phyloP scores from a whole-genome alignment of 2,329 filamentous ascomycete species.

The Phialophora tarda region DNA sequence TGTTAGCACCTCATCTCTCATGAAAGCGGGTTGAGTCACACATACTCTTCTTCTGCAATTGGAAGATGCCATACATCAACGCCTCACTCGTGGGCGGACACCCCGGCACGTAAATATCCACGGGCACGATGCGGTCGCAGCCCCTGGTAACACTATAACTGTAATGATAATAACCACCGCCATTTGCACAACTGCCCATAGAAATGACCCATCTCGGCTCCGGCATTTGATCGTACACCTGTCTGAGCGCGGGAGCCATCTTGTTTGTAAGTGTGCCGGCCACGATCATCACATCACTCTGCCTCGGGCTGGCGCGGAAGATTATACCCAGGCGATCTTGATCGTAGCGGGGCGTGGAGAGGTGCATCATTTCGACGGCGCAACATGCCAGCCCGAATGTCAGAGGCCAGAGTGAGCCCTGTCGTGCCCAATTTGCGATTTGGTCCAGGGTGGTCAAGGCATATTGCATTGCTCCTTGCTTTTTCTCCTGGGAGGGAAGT shows the following conservation, averaged over 20 bases:
- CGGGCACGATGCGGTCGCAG: slow-evolving; percentile 76
- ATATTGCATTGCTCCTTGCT: slow-evolving; percentile 59
- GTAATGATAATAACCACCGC: slow-evolving; percentile 86
- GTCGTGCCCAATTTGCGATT: slow-evolving; percentile 81
- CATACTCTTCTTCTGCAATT: slow-evolving; percentile 72
- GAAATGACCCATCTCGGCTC: slow-evolving; percentile 86
- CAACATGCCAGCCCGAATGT: slow-evolving; percentile 89
- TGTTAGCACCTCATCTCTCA: slow-evolving; percentile 16
- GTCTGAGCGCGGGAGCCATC: slow-evolving; percentile 88
- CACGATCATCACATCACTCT: slow-evolving; percentile 92
- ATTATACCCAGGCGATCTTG: slow-evolving; percentile 88
- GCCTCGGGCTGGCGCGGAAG: slow-evolving; percentile 84
- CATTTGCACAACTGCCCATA: slow-evolving; percentile 85
- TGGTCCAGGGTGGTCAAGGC: slow-evolving; percentile 61
- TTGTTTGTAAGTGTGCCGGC: slow-evolving; percentile 94
- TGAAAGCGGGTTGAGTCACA: neutral
- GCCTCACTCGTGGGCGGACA: slow-evolving; percentile 64
- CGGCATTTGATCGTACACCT: slow-evolving; percentile 96
- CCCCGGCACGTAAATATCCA: slow-evolving; percentile 80
- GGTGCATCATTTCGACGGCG: slow-evolving; percentile 91
- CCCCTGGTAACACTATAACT: slow-evolving; percentile 78
- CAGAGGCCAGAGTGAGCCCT: slow-evolving; percentile 86
- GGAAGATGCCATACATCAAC: slow-evolving; percentile 68
- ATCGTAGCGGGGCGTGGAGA: slow-evolving; percentile 86
- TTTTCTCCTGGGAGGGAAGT: slow-evolving; percentile 57